Percentiles rank a stretch among this genome's conserved stretches.
Evolutionary conservation across 495 filamentous ascomycete species (phyloP).

Genomic region (Hypoxylon fragiforme): DNA sequence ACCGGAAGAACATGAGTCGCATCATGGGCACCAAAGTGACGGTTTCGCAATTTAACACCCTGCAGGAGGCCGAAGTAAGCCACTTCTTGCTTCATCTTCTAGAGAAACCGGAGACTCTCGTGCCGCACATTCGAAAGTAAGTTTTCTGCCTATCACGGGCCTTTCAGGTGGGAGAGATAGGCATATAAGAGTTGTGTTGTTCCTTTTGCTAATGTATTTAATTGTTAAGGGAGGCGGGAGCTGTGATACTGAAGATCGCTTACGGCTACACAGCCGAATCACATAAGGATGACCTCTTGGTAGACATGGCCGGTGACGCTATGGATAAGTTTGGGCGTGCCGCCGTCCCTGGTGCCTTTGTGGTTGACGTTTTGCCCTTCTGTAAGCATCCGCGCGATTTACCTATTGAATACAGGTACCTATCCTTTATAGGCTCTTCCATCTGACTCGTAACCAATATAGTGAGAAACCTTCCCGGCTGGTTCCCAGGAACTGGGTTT

Average conservation of each 20-base stretch:
- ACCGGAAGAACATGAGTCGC: constrained; percentile 46
- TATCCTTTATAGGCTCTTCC: too few relatives aligned
- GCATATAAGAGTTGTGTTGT: not conserved
- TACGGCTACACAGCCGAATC: constrained; percentile 56
- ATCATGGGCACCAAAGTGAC: constrained; percentile 40
- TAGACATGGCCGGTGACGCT: constrained; percentile 43
- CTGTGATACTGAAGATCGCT: constrained; percentile 50
- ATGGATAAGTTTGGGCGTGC: constrained; percentile 47
- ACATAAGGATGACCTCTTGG: constrained; percentile 45
- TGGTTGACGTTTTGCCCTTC: constrained; percentile 46
- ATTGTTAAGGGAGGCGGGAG: constrained; percentile 38
- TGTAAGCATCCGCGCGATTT: constrained; percentile 9
- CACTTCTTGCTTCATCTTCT: constrained; percentile 50
- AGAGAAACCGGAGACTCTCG: constrained; percentile 40
- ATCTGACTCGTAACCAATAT: constrained; percentile 14
- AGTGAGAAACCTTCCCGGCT: constrained; percentile 48
- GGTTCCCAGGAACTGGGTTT: constrained; percentile 55
- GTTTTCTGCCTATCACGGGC: not conserved
- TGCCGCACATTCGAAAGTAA: constrained; percentile 47
- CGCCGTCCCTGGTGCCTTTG: constrained; percentile 42
- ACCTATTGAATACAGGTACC: too few relatives aligned
- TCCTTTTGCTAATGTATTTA: not conserved
- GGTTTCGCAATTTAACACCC: constrained; percentile 38
- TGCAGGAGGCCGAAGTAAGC: constrained; percentile 47
- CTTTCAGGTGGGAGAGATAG: not conserved